These are phyloP conservation scores for Yamadazyma pseudoaaseri DNA, from an alignment of 1,139 yeast genomes.

Conservation along the genomic window DNA sequence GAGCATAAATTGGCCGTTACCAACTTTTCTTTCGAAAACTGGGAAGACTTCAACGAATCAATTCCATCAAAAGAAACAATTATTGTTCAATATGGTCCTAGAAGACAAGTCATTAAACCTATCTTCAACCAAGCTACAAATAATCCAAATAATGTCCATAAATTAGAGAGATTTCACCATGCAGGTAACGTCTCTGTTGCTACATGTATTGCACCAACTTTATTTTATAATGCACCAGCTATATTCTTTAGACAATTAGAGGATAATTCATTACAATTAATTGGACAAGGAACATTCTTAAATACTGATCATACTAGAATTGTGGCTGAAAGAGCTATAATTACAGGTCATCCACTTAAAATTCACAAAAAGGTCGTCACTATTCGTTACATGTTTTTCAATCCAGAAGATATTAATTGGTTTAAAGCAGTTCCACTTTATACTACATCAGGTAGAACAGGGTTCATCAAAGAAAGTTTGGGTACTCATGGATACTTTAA, in stretches of 20 bases:
- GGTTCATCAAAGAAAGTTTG: constrained; percentile 89
- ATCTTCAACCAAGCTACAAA: constrained; percentile 77
- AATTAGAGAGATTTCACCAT: constrained; percentile 80
- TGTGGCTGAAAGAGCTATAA: constrained; percentile 80
- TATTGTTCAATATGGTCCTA: constrained; percentile 89
- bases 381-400: constrained; percentile 96
- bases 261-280: constrained; percentile 56
- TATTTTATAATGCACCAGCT: constrained; percentile 82
- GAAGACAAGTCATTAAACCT: constrained; percentile 85
- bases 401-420: constrained; percentile 82
- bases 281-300: constrained; percentile 89
- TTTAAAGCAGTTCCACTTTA: constrained; percentile 91
- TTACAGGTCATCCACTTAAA: constrained; percentile 94
- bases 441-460: constrained; percentile 89
- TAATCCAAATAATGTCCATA: constrained; percentile 82
- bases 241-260: constrained; percentile 55
- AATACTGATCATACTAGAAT: constrained; percentile 85
- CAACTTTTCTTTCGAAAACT: constrained; percentile 77
- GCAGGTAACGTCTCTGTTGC: constrained; percentile 74
- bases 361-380: constrained; percentile 92
- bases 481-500: constrained; percentile 99
- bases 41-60: constrained; percentile 88
- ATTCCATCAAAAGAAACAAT: constrained; percentile 76
- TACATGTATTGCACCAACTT: constrained; percentile 86
- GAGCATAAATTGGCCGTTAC: constrained; percentile 86